These are phyloP conservation scores for Tylopilus rubrobrunneus DNA, from an alignment of 768 basidiomycete species.

Conservation along the genomic window DNA sequence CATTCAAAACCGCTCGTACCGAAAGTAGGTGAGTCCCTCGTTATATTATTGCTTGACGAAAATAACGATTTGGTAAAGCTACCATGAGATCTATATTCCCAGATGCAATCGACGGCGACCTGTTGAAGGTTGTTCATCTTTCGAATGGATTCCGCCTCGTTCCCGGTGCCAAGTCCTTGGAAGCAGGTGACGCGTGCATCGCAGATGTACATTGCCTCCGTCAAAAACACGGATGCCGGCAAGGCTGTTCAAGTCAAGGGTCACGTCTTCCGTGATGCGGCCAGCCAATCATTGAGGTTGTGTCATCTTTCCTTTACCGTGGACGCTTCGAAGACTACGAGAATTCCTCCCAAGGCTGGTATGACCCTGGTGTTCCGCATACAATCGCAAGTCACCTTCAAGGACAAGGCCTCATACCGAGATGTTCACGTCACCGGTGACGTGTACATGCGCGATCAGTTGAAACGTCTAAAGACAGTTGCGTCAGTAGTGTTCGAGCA, in stretches of 20 bases:
- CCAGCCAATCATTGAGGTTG: constrained; percentile 85
- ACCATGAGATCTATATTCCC: constrained; percentile 99
- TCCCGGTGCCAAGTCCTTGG: constrained; percentile 69
- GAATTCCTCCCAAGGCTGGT: constrained; percentile 73
- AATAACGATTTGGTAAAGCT: constrained; percentile 49
- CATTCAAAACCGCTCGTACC: constrained; percentile 77
- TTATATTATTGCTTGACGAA: background rate
- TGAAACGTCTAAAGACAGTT: constrained; percentile 86
- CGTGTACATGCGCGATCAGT: constrained; percentile 82
- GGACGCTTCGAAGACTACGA: constrained; percentile 90
- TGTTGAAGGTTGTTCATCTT: constrained; percentile 93
- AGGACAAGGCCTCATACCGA: constrained; percentile 82
- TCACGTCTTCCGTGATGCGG: constrained; percentile 70
- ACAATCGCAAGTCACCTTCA: constrained; percentile 84
- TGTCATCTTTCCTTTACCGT: constrained; percentile 95
- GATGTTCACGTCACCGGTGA: constrained; percentile 80
- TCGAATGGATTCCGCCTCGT: constrained; percentile 95
- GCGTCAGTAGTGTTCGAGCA: constrained; percentile 83
- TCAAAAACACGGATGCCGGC: constrained; percentile 86
- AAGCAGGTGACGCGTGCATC: constrained; percentile 85
- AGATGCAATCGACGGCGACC: constrained; percentile 82
- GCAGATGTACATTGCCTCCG: constrained; percentile 88
- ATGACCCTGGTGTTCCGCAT: constrained; percentile 87
- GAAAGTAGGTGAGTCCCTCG: constrained; percentile 71
- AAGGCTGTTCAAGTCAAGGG: constrained; percentile 93